Evolutionary conservation across 768 basidiomycete genomes (phyloP).

Genomic region (Tricholoma furcatifolium): DNA sequence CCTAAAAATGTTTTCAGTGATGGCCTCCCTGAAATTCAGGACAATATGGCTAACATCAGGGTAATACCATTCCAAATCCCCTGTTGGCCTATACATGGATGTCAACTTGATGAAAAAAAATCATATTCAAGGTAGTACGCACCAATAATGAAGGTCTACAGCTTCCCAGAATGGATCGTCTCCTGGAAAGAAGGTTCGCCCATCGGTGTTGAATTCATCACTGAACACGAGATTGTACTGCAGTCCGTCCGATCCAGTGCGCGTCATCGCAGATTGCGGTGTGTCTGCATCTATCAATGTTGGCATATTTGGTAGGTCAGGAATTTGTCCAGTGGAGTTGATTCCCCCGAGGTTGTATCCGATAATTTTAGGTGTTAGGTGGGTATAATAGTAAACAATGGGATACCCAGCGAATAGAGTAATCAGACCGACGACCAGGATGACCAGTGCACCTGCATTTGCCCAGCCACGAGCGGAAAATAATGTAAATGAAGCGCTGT

Average conservation of each 20-base stretch:
- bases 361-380: conserved; percentile 26
- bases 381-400: conserved; percentile 59
- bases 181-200: conserved; percentile 74
- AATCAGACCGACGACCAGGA: conserved; percentile 68
- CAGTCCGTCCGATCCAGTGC: conserved; percentile 73
- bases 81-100: conserved; percentile 50
- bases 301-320: conserved; percentile 65
- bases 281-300: conserved; percentile 78
- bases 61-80: conserved; percentile 83
- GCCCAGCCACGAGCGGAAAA: conserved; percentile 84
- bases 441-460: conserved; percentile 71
- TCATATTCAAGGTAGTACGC: conserved; percentile 14
- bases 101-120: neutral
- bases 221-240: conserved; percentile 84
- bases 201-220: conserved; percentile 62
- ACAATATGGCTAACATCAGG: conserved; percentile 46
- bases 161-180: conserved; percentile 90
- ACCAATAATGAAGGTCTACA: conserved; percentile 85
- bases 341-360: conserved; percentile 91
- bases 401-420: conserved; percentile 89
- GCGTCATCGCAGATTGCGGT: conserved; percentile 50
- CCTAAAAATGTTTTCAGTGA: conserved; percentile 28
- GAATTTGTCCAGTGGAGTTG: conserved; percentile 87
- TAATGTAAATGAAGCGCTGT: conserved; percentile 60
- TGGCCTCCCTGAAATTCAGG: neutral